Conservation (phyloP, 306 rosid genomes). For the Carpinus viminea region DNA sequence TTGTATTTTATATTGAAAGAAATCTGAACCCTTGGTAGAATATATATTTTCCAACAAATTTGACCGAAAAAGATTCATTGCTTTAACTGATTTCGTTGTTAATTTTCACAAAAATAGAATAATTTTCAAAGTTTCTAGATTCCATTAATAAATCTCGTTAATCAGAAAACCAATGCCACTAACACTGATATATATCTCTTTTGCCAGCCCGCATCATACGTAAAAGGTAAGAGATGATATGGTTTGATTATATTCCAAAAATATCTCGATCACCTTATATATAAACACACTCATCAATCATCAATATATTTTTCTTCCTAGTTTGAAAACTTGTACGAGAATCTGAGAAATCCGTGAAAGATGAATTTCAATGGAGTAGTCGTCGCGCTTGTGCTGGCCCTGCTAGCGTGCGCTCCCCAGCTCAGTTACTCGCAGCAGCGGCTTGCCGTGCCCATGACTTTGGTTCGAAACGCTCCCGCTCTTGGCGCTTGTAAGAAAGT, state of each 20-base stretch:
- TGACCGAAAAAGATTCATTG: not conserved
- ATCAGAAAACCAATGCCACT: not conserved
- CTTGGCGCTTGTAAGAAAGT: constrained; percentile 68
- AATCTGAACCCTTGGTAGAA: too few species aligned
- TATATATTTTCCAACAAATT: too few species aligned
- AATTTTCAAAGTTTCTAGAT: too few species aligned
- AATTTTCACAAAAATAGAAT: too few species aligned
- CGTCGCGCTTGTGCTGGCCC: constrained; percentile 25
- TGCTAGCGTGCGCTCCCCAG: constrained; percentile 38
- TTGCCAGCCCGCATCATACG: not conserved
- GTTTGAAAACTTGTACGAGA: not conserved
- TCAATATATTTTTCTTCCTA: not conserved
- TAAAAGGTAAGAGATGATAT: not conserved
- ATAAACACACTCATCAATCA: too few species aligned
- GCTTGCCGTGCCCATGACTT: constrained; percentile 70
- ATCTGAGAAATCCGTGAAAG: constrained; percentile 16
- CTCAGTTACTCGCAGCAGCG: constrained; percentile 33
- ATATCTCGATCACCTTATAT: not conserved
- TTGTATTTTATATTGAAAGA: too few species aligned
- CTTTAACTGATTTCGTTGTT: too few species aligned
- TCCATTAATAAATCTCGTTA: not conserved
- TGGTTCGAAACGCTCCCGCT: constrained; percentile 55
- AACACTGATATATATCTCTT: not conserved
- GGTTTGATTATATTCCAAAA: too few species aligned
- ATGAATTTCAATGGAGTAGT: constrained; percentile 28